These are phyloP conservation scores for Colletotrichum truncatum DNA, from an alignment of 2,329 filamentous ascomycete genomes.

Conservation along the genomic window DNA sequence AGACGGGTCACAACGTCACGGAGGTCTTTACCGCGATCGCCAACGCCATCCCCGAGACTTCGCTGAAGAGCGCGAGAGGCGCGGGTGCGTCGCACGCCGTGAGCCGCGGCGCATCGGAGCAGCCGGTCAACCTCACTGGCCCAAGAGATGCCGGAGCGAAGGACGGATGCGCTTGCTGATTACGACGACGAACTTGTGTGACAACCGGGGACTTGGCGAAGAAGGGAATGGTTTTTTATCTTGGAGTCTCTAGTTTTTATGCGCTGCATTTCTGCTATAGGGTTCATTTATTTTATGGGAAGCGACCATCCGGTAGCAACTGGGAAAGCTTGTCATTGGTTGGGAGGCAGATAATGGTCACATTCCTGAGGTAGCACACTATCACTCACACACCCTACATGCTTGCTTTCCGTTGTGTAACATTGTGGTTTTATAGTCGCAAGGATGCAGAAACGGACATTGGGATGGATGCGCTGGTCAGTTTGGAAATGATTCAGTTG, in stretches of 20 bases:
- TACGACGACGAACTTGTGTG: background rate
- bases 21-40: slow-evolving; percentile 99
- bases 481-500: slow-evolving; percentile 13
- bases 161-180: slow-evolving; percentile 88
- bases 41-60: slow-evolving; percentile 97
- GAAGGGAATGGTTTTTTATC: slow-evolving; percentile 11
- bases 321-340: slow-evolving; percentile 8
- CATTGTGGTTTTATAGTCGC: slow-evolving; percentile 12
- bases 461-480: slow-evolving; percentile 15
- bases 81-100: slow-evolving; percentile 67
- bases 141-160: slow-evolving; percentile 80
- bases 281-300: slow-evolving; percentile 23
- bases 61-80: slow-evolving; percentile 88
- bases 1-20: slow-evolving; percentile 92
- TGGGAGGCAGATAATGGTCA: slow-evolving; percentile 1
- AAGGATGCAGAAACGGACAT: slow-evolving; percentile 11
- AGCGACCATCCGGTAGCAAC: slow-evolving; percentile 24
- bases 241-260: slow-evolving; percentile 27
- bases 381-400: background rate
- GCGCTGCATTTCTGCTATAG: slow-evolving; percentile 29
- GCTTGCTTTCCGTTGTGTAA: slow-evolving; percentile 23
- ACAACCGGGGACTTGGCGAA: slow-evolving; percentile 11
- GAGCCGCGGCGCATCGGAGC: slow-evolving; percentile 66
- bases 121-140: slow-evolving; percentile 84
- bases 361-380: background rate